Conservation (phyloP, 2,329 filamentous ascomycete species). For the Daldinia sp. region DNA sequence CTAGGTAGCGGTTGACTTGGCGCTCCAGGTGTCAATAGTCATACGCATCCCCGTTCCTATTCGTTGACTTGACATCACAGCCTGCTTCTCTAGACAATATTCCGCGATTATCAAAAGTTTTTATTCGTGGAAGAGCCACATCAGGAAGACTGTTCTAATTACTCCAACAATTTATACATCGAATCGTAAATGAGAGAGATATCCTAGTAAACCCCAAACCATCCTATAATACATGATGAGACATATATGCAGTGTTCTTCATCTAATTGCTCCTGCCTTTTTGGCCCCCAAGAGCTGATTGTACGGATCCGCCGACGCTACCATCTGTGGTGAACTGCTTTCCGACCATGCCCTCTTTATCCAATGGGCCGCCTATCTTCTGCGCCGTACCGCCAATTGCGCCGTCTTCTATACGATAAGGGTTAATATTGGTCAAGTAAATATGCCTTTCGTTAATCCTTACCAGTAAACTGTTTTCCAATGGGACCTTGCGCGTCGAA, state of each 20-base stretch:
- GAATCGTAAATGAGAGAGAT: neutral
- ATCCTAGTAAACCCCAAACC: neutral
- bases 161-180: no score
- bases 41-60: no score
- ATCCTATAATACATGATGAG: neutral
- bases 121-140: no score
- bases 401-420: constrained; percentile 51
- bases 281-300: constrained; percentile 54
- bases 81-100: neutral
- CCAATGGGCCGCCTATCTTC: constrained; percentile 59
- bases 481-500: constrained; percentile 60
- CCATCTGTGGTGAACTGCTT: constrained; percentile 64
- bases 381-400: constrained; percentile 59
- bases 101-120: neutral
- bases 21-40: no score
- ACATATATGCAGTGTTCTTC: neutral
- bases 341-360: constrained; percentile 61
- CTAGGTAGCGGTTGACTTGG: no score
- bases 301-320: constrained; percentile 61
- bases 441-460: neutral
- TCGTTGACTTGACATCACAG: no score
- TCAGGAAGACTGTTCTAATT: no score
- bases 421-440: neutral
- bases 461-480: constrained; percentile 64
- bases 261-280: constrained; percentile 45